phyloP scores from a whole-genome alignment of 176 grass and related monocot species.

The Triticum timopheevii region DNA sequence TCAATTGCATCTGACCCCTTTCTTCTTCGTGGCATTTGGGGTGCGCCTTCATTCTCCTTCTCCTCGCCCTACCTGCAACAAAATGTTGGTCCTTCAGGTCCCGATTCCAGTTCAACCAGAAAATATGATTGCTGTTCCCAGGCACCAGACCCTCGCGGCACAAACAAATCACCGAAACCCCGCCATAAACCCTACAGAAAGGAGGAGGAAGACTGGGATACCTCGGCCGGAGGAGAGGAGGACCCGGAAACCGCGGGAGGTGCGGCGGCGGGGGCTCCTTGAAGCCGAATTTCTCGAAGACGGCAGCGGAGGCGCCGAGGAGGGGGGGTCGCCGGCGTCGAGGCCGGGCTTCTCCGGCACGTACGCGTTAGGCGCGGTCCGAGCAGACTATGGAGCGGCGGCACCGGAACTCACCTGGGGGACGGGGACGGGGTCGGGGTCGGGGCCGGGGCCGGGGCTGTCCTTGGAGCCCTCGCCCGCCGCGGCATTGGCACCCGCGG shows the following conservation, averaged over 20 bases:
- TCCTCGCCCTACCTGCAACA: neutral
- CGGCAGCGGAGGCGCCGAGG: constrained; percentile 61
- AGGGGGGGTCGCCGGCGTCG: constrained; percentile 33
- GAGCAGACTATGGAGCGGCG: neutral
- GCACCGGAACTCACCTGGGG: neutral
- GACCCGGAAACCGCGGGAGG: constrained; percentile 35
- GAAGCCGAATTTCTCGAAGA: constrained; percentile 87
- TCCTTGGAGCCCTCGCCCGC: constrained; percentile 18
- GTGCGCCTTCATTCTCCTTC: neutral
- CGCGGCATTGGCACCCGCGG: constrained; percentile 14
- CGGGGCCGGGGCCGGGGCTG: neutral
- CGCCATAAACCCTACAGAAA: no score
- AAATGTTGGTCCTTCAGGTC: no score
- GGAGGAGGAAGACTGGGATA: no score
- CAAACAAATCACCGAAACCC: neutral
- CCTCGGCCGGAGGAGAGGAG: neutral
- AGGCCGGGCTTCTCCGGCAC: constrained; percentile 75
- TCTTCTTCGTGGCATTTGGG: neutral
- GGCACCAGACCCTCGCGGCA: constrained; percentile 29
- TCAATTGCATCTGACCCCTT: neutral
- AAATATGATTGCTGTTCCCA: no score
- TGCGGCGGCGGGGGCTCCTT: constrained; percentile 30
- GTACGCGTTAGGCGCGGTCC: constrained; percentile 9
- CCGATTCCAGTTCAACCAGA: no score
- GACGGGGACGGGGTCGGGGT: neutral